Percentiles rank a stretch among this genome's conserved stretches.
Conservation (phyloP, 306 rosid genomes). For the Quercus rubra region DNA sequence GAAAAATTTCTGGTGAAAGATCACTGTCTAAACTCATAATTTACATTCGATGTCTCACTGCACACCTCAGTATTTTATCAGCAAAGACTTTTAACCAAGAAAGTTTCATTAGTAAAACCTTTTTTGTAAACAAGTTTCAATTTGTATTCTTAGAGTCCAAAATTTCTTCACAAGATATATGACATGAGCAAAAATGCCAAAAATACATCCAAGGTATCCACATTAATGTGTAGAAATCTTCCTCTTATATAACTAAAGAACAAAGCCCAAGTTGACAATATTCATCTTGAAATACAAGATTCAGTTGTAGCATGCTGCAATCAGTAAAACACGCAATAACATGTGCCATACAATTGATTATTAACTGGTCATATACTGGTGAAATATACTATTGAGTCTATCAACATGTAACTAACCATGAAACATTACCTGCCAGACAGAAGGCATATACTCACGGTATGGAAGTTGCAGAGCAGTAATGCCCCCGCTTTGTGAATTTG, state of each 20-base stretch:
- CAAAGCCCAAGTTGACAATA: background rate
- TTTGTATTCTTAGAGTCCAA: background rate
- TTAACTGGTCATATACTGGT: background rate
- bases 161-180: background rate
- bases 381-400: background rate
- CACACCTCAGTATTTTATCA: background rate
- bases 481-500: constrained; percentile 34
- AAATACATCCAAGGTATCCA: background rate
- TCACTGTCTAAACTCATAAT: background rate
- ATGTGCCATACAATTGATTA: background rate
- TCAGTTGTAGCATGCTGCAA: background rate
- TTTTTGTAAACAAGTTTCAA: background rate
- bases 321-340: background rate
- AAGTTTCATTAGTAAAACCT: background rate
- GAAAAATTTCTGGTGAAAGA: background rate
- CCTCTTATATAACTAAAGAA: background rate
- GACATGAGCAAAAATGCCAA: background rate
- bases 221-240: background rate
- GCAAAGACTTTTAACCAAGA: background rate
- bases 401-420: constrained; percentile 1
- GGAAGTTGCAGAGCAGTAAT: constrained; percentile 32
- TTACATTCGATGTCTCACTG: background rate
- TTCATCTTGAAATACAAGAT: background rate
- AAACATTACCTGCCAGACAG: constrained; percentile 81
- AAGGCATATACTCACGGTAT: constrained; percentile 85